Evolutionary conservation across 108 stramenopile genomes (phyloP), one percentile per base, ranked within the genome.

Genomic region (Seminavis robusta): DNA sequence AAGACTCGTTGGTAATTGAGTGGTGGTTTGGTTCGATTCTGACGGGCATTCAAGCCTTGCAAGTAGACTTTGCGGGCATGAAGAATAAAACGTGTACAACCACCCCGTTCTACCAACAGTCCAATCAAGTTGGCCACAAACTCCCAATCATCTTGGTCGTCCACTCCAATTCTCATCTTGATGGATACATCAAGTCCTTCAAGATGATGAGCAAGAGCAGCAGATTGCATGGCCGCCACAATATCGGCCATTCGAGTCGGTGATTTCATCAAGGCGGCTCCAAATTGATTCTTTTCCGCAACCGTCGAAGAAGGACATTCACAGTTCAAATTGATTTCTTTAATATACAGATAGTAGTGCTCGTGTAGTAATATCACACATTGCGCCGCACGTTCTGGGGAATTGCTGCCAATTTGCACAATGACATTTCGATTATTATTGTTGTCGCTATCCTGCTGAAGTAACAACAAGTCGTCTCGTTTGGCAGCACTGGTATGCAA

Each of bases 11-110:
- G 88, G 43, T 77, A 89, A 54, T 89, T 76, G 56, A 88, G 65
- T 2, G 83, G 83, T 25, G 88, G 88, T 0, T 86, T 67, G 49
- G 57, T 77, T n/a, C 88, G 69, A 60, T 90, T 90, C 51, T 86
- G 84, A 17, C 82, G 64, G 32, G 53, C 72, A 24, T 50, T 36
- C 29, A 84, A 37, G 1, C 87, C 87, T 26, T 66, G 55, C 21
- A 71, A 60, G 10, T 68, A 64, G 13, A 77, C 70, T 20, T 81
- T 86, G 15, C 88, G 52, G 9, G 84, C 84, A 57, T 90, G 88
- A 19, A 90, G 60, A 7, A 73, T 72, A 57, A 90, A 90, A 3
- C 59, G 40, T 3, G 34, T 52, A 48, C 87, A 85, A 27, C 64
- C 60, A 0, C 54, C 45, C n/a, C n/a, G n/a, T 4, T 67, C 52